A percentile compares a stretch with the other conserved stretches of the same genome.
These are phyloP conservation scores for Kluyveromyces dobzhanskii DNA, from an alignment of 805 yeast species.

Conservation along the genomic window DNA sequence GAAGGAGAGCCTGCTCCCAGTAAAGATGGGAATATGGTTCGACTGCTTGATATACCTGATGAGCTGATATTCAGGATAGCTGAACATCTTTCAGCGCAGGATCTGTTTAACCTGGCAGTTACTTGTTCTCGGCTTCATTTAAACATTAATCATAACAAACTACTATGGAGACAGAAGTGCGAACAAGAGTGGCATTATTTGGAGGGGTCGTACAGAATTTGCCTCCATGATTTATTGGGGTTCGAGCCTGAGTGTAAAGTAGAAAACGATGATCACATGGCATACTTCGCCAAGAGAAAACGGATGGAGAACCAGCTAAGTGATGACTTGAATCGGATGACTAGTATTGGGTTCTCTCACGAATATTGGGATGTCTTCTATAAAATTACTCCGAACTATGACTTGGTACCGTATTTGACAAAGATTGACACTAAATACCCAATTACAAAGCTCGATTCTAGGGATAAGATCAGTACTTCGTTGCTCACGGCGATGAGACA, in stretches of 20 bases:
- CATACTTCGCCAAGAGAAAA: constrained; percentile 1
- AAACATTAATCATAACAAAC: not conserved
- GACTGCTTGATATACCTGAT: constrained; percentile 1
- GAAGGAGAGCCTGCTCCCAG: too few relatives aligned
- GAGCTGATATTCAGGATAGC: not conserved
- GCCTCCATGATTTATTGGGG: not conserved
- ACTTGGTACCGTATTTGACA: not conserved
- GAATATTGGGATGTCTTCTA: constrained; percentile 1
- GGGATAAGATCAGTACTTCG: constrained; percentile 1
- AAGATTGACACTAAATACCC: constrained; percentile 1
- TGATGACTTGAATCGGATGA: not conserved
- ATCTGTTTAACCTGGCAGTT: not conserved
- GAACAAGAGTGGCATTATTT: not conserved
- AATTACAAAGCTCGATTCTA: not conserved
- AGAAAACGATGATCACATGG: not conserved
- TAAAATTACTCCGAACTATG: not conserved
- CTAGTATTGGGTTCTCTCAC: not conserved
- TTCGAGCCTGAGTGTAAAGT: not conserved
- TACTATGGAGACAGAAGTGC: not conserved
- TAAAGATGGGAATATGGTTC: not conserved
- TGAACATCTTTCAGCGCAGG: not conserved
- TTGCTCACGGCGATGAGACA: constrained; percentile 14
- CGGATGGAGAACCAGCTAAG: not conserved
- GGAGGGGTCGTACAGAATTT: not conserved
- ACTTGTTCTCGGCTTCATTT: not conserved